Evolutionary conservation across 495 filamentous ascomycete genomes (phyloP).

Genomic region (Tricharina praecox): DNA sequence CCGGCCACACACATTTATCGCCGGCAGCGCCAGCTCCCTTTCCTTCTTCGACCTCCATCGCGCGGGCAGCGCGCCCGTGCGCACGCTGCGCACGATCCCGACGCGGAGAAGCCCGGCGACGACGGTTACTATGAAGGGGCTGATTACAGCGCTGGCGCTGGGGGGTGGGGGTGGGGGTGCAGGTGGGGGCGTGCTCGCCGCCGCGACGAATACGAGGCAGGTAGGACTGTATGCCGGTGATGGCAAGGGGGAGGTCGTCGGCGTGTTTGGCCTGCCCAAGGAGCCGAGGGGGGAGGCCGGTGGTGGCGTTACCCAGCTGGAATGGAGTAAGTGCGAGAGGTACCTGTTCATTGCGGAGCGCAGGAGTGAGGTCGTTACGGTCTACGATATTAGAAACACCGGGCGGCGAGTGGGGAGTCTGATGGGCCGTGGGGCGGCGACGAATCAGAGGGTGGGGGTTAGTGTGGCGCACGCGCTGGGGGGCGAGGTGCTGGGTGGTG

Average conservation of each 20-base stretch:
- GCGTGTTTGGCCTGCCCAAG: conserved; percentile 39
- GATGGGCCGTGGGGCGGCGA: conserved; percentile 48
- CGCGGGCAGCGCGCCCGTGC: conserved; percentile 44
- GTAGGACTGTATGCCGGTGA: conserved; percentile 60
- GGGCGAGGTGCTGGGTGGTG: conserved; percentile 34
- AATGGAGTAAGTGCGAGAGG: conserved; percentile 71
- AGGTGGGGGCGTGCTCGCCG: conserved; percentile 55
- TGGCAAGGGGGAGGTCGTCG: conserved; percentile 47
- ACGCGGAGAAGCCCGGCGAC: conserved; percentile 52
- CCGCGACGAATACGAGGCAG: conserved; percentile 62
- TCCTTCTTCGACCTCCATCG: conserved; percentile 62
- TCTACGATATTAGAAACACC: conserved; percentile 71
- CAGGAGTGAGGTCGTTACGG: conserved; percentile 48
- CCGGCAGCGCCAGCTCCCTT: conserved; percentile 57
- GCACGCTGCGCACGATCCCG: conserved; percentile 52
- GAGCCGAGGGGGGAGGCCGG: conserved; percentile 29
- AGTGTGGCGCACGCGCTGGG: conserved; percentile 42
- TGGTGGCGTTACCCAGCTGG: conserved; percentile 59
- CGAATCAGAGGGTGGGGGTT: conserved; percentile 63
- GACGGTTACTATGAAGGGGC: conserved; percentile 68
- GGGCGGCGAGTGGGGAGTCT: conserved; percentile 53
- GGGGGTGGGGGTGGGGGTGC: too few species aligned
- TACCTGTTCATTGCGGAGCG: conserved; percentile 83
- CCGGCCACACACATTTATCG: conserved; percentile 42
- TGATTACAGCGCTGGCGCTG: conserved; percentile 47